Percentiles rank a stretch among this genome's conserved stretches.
Evolutionary conservation across 2,329 filamentous ascomycete genomes (phyloP).

Genomic region (Corinectria fuckeliana): DNA sequence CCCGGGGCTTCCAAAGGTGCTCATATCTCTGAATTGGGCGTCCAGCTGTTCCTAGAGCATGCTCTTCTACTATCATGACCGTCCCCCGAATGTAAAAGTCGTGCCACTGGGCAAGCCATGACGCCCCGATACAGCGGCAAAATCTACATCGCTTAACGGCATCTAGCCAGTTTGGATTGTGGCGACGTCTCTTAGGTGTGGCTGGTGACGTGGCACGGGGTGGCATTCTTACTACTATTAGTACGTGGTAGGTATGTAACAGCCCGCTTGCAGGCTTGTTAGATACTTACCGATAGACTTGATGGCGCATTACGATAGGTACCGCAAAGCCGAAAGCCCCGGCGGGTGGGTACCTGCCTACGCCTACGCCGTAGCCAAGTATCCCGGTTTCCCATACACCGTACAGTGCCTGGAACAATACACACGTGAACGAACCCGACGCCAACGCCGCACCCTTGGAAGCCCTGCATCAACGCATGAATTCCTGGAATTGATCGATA

Average conservation of each 20-base stretch:
- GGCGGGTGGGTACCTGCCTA: slow-evolving; percentile 22
- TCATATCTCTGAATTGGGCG: slow-evolving; percentile 50
- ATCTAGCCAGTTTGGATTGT: neutral
- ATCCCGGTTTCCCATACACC: neutral
- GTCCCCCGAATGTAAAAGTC: slow-evolving; percentile 15
- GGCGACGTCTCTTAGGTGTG: slow-evolving; percentile 30
- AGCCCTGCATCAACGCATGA: slow-evolving; percentile 37
- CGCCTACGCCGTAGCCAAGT: slow-evolving; percentile 2
- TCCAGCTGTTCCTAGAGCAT: slow-evolving; percentile 11
- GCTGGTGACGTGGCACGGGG: slow-evolving; percentile 32
- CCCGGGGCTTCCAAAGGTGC: slow-evolving; percentile 74
- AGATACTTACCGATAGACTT: neutral
- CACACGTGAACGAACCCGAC: slow-evolving; percentile 39
- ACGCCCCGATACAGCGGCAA: slow-evolving; percentile 20
- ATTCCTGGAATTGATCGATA: slow-evolving; percentile 37
- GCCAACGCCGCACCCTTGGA: slow-evolving; percentile 25
- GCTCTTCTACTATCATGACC: slow-evolving; percentile 12
- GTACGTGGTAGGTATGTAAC: no score
- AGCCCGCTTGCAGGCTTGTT: no score
- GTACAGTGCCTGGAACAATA: slow-evolving; percentile 19
- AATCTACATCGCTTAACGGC: slow-evolving; percentile 4
- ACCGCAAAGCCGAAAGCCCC: slow-evolving; percentile 19
- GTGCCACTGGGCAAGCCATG: slow-evolving; percentile 9
- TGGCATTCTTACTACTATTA: no score
- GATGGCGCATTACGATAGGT: slow-evolving; percentile 2